Evolutionary conservation across 169 alveolate genomes (phyloP), one percentile per base, ranked within the genome.

Genomic region (Plasmodium coatneyi): DNA sequence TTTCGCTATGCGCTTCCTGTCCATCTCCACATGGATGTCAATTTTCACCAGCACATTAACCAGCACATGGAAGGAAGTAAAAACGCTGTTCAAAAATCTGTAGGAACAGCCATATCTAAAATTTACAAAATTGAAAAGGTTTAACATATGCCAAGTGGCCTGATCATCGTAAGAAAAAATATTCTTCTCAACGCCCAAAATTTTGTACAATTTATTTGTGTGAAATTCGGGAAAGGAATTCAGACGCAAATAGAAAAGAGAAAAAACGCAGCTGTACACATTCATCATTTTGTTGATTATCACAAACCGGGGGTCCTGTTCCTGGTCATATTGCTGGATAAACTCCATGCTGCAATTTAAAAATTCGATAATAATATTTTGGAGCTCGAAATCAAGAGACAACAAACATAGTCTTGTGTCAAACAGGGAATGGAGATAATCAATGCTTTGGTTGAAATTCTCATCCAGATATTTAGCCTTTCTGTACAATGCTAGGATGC

Each of bases 101-200:
- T 89, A 89, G 30, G 94, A 89, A 66, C 90, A 89, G 1, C 94
- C 94, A 28, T 89, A 89, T 79, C 94, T 54, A 79, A 39, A 89
- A 79, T 89, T 89, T 14, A 89, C 52, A 89, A 89, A 89, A 41
- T 79, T 54, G 54, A 89, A 89, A 14, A 56, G 4, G 36, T 89
- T 89, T 0, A 89, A 34, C 52, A 71, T 79, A 60, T 78, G 70
- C 71, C 39, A 66, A 36, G 54, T 78, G 25, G 36, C 32, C 71
- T 79, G 70, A 54, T 89, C 94, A 66, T 89, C 74, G 71, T 60
- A 79, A 0, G 89, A 79, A 78, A 39, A 89, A 46, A 89, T 46
- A 78, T 89, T 46, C 5, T 43, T 66, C 1, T 80, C 30, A 19
- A 60, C 1, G 6, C 54, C 43, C 25, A 79, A 30, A 14, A 89